Base-by-base conservation (phyloP, 1,284 basidiomycete species). In the Cryptococcus sp. region DNA sequence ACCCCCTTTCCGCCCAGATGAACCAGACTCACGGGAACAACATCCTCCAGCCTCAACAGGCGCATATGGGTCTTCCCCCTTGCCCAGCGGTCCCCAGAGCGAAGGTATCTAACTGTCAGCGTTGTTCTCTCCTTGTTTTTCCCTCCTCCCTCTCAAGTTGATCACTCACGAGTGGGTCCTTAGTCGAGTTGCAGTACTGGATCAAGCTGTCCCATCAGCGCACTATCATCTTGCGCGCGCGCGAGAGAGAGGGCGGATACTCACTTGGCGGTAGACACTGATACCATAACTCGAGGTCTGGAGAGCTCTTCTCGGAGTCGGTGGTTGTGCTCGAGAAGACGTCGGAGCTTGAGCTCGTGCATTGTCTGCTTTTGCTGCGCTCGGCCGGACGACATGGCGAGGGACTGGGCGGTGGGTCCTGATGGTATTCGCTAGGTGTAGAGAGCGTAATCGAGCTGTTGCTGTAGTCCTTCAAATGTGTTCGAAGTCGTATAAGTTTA, bases 261-360 rank as follows among this genome's bases (percentile, higher is more conserved):
- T 56, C 52, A 71, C 69, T 62, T 66, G 32, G 66, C 45, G 66
- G 85, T 87, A 25, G 94, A 93, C 71, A 94, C 87, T 65, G 88
- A 93, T 47, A 97, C 89, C 60, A 85, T 80, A 53, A 94, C 83
- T 59, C 93, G 79, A 21, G 90, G 90, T 58, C 93, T 77, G 43
- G 86, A 83, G 55, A 97, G 76, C 70, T 97, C 94, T 74, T 97
- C 94, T 63, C 85, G 79, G 60, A 97, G 76, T 54, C 93, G 80
- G 69, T 89, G 85, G 71, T 97, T 97, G 76, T 97, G 91, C 76
- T 97, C 94, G 54, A 84, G 82, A 60, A 97, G 76, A 47, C 93
- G 79, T 37, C 93, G 81, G 61, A 95, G 84, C 82, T 95, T 97
- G 71, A 97, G 83, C 81, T 97, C 94, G 51, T 87, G 86, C 91